Evolutionary conservation across 371 early-diverging fungal genomes (phyloP).

Genomic region (Zychaea mexicana): DNA sequence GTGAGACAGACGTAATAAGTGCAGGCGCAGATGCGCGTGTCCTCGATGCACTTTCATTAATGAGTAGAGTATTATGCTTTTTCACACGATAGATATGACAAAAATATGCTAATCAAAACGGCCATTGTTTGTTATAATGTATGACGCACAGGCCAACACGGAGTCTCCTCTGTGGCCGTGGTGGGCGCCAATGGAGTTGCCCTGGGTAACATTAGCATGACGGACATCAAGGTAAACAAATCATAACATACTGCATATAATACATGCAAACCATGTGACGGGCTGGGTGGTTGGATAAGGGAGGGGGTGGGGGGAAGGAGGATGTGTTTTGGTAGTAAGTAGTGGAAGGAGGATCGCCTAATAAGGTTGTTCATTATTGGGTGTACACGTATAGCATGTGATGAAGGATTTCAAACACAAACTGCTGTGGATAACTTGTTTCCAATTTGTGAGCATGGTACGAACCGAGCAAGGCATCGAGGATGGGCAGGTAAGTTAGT

Average conservation of each 20-base stretch:
- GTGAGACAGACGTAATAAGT: slow-evolving; percentile 55
- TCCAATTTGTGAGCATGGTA: slow-evolving; percentile 57
- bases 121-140: not conserved
- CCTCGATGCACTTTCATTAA: slow-evolving; percentile 57
- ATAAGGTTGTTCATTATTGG: not conserved
- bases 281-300: no score
- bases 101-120: not conserved
- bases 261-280: not conserved
- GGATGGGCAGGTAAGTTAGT: slow-evolving; percentile 51
- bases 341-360: no score
- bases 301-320: not conserved
- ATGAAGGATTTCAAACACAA: slow-evolving; percentile 47
- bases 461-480: slow-evolving; percentile 49
- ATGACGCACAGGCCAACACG: slow-evolving; percentile 46
- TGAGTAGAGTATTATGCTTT: slow-evolving; percentile 46
- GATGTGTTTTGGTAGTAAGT: no score
- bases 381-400: slow-evolving; percentile 32
- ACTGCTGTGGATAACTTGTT: slow-evolving; percentile 52
- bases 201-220: slow-evolving; percentile 71
- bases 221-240: slow-evolving; percentile 61
- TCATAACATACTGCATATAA: not conserved
- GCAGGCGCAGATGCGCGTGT: slow-evolving; percentile 55
- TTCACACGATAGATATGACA: not conserved
- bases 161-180: slow-evolving; percentile 66
- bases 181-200: slow-evolving; percentile 60